phyloP scores from a whole-genome alignment of 495 filamentous ascomycete species.

The Aspergillus bertholletiae region DNA sequence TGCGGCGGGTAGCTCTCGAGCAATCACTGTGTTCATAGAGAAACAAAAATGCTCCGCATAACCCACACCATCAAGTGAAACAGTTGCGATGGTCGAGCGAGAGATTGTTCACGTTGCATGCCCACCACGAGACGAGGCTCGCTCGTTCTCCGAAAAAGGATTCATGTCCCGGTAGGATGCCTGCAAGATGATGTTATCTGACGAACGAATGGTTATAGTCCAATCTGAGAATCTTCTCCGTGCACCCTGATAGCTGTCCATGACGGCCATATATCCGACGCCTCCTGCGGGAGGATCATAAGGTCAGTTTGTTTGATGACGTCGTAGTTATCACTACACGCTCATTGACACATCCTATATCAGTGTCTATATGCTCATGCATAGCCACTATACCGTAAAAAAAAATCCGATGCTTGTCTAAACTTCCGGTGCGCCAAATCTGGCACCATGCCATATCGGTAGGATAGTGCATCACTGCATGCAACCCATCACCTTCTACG shows the following conservation, averaged over 20 bases:
- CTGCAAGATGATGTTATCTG: conserved; percentile 4
- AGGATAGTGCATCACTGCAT: background rate
- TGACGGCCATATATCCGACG: background rate
- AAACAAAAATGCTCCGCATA: background rate
- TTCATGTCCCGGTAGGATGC: background rate
- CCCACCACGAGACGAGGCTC: background rate
- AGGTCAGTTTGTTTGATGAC: background rate
- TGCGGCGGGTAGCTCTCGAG: background rate
- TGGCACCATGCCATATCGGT: background rate
- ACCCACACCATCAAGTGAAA: background rate
- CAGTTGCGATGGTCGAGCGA: background rate
- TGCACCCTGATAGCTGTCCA: background rate
- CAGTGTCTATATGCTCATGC: background rate
- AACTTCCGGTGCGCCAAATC: background rate
- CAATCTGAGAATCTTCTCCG: background rate
- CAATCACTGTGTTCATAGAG: background rate
- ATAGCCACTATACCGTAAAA: background rate
- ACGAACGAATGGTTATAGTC: background rate
- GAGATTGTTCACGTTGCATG: background rate
- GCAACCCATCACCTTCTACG: background rate
- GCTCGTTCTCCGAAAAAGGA: background rate
- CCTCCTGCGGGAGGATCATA: background rate
- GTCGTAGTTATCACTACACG: background rate
- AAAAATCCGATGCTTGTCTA: background rate
- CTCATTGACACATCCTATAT: background rate